Base-by-base conservation (phyloP, 805 yeast genomes). In the Wickerhamiella bombiphila region DNA sequence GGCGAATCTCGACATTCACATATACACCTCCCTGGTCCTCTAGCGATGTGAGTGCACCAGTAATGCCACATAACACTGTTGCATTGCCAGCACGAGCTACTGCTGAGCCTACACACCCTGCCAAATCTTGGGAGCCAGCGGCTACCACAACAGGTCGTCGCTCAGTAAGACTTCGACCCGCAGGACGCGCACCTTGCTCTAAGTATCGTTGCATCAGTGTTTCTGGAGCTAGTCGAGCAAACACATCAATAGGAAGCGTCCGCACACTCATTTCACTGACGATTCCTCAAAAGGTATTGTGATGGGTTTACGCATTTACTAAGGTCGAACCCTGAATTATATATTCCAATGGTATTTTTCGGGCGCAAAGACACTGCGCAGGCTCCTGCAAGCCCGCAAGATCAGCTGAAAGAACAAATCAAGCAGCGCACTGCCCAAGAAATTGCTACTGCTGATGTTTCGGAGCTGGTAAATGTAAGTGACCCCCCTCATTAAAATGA, bases 391-490 rank as follows among this genome's bases (percentile, higher is more conserved):
- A 28, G 24, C 30, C 21, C 37, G 17, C 25, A 38, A 32, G 40
- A 39, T 14, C 37, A 36, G 32, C 37, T 37, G n/a, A 19, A 11
- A 17, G 22, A 30, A 49, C 66, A 69, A 44, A 49, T 76, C 42
- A 76, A 77, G 52, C 68, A 70, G 20, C 81, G 78, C 53, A 74
- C 86, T 40, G 66, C 76, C 30, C 80, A 74, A 56, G 96, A 86
- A 54, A 64, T 86, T 44, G 94, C 94, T 2, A 71, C 82, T n/a
- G 91, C 86, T 15, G 81, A 85, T 58, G 95, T 93, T 25, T 77
- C 88, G 2, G 86, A 81, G 51, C 64, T 86, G 38, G 93, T 85
- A 22, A 79, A 76, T 60, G 59, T 57, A 43, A 36, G 57, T 45
- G 21, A 22, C 8, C n/a, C n/a, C n/a, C n/a, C n/a, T n/a, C n/a